These are phyloP conservation scores for Pestalotiopsis fici DNA, from an alignment of 2,329 filamentous ascomycete species.

Conservation along the genomic window DNA sequence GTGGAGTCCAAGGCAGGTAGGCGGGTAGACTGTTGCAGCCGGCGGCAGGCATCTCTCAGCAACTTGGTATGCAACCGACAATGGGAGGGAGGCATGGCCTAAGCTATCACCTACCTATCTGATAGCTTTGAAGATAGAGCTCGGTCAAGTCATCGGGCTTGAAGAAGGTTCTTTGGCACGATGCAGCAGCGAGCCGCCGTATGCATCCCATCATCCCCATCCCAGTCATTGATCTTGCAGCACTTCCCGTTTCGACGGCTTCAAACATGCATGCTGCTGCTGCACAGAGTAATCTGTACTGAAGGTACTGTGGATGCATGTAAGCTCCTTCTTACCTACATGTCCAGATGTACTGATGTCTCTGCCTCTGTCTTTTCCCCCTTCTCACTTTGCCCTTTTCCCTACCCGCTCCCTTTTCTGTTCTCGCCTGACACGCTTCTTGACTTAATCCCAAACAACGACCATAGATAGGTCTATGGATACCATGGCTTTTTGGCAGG, in stretches of 20 bases:
- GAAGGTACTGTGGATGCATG: no score
- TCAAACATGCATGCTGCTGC: neutral
- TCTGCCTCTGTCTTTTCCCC: no score
- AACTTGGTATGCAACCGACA: neutral
- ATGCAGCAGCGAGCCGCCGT: neutral
- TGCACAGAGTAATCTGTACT: no score
- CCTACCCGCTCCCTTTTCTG: neutral
- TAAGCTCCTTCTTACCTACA: no score
- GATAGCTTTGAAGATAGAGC: neutral
- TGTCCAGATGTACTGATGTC: no score
- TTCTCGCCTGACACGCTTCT: neutral
- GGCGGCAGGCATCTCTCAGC: neutral
- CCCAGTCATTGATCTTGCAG: neutral
- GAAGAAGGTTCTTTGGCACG: neutral
- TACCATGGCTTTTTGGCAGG: neutral
- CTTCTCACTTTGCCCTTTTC: neutral
- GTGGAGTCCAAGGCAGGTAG: constrained; percentile 14
- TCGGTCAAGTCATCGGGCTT: neutral
- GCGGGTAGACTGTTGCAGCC: neutral
- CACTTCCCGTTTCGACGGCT: neutral
- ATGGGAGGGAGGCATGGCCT: neutral
- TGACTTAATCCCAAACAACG: neutral
- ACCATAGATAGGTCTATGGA: neutral
- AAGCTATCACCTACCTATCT: no score
- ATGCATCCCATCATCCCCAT: neutral